These are phyloP conservation scores for Penicillium nordicum DNA, from an alignment of 2,329 filamentous ascomycete species.

Conservation along the genomic window DNA sequence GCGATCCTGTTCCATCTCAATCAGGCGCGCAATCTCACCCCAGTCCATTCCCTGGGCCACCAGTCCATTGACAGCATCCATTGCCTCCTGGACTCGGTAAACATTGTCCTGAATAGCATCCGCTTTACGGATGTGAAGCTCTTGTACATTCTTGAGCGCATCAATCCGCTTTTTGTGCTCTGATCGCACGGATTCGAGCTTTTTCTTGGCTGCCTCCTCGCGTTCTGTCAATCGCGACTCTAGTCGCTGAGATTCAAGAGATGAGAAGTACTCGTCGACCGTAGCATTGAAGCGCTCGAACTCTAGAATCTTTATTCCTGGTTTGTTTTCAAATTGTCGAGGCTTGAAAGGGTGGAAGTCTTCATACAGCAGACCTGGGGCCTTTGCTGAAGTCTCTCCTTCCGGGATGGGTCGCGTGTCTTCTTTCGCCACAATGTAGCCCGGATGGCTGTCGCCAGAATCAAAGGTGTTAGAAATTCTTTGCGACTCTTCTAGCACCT, in stretches of 20 bases:
- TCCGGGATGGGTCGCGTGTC: slow-evolving; percentile 37
- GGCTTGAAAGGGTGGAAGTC: slow-evolving; percentile 95
- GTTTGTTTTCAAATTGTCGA: slow-evolving; percentile 68
- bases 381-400: slow-evolving; percentile 36
- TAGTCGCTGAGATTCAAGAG: slow-evolving; percentile 87
- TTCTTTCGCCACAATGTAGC: slow-evolving; percentile 81
- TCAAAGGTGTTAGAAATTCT: slow-evolving; percentile 67
- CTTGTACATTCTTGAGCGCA: slow-evolving; percentile 75
- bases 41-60: slow-evolving; percentile 95
- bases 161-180: slow-evolving; percentile 85
- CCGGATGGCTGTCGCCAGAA: slow-evolving; percentile 62
- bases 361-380: slow-evolving; percentile 66
- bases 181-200: slow-evolving; percentile 75
- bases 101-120: slow-evolving; percentile 86
- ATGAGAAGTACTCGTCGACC: slow-evolving; percentile 96
- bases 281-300: slow-evolving; percentile 87
- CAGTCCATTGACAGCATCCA: slow-evolving; percentile 87
- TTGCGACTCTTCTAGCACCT: slow-evolving; percentile 66
- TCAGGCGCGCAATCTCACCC: slow-evolving; percentile 82
- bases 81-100: slow-evolving; percentile 86
- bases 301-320: slow-evolving; percentile 64
- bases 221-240: slow-evolving; percentile 78
- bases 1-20: slow-evolving; percentile 78
- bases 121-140: slow-evolving; percentile 81
- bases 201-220: slow-evolving; percentile 75